Base-by-base conservation (phyloP, 2,329 filamentous ascomycete genomes). In the Pseudocercospora crystallina region DNA sequence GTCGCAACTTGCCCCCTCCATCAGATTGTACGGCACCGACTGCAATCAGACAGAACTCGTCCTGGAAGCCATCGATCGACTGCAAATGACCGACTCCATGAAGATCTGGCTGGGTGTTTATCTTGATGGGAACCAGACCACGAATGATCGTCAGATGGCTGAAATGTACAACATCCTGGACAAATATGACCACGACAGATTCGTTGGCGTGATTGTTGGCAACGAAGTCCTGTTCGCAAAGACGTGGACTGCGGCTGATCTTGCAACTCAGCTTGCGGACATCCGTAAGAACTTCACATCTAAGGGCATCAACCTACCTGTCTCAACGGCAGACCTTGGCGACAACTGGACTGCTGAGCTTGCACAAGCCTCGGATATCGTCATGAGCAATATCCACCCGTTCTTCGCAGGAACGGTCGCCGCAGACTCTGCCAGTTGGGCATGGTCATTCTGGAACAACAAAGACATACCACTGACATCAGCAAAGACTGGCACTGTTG, bases 11-110 rank as follows among this genome's bases (percentile, higher is more conserved):
- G 96, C 90, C 53, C 91, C 95, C 67, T 85, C 84, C 2, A 81
- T 97, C 41, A 86, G 92, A 7, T 78, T 96, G 1, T 97, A 97
- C 68, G 92, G 92, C 43, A 97, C 90, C 10, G 92, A 97, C 73
- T 97, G 92, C 79, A 96, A 96, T 71, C 92, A 97, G 72, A 97
- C 92, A 0, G 82, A 96, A 70, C 94, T 97, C 87, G 82, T 95
- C 1, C 76, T 97, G 8, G 85, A 94, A 62, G 85, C 91, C 14
- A 86, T 97, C 61, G 78, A 88, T 50, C 80, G 80, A 43, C 78
- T 97, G 10, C 78, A 86, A 45, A 74, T 96, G 61, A 76, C 70
- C 26, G 79, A 87, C 47, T 78, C 81, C 49, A 83, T 95, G 75
- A 95, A 95, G 70, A 77, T 97, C 56, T 97, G 92, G 92, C 76